phyloP scores from a whole-genome alignment of 2,329 filamentous ascomycete species.

The Colletotrichum liriopes region DNA sequence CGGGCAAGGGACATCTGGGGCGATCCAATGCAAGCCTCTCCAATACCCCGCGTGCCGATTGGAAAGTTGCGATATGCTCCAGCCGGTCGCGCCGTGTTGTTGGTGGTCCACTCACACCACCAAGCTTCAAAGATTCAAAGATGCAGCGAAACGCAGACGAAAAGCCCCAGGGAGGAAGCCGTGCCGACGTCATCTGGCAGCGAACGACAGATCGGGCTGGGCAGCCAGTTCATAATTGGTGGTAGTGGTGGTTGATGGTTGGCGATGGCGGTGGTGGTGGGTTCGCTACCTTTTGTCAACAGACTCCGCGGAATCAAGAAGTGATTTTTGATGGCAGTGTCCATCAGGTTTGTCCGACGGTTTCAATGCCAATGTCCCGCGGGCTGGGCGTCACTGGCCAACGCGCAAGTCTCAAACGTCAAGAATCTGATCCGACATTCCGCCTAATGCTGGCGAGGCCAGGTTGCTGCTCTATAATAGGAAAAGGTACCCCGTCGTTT shows the following conservation, averaged over 20 bases:
- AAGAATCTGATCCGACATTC: slow-evolving; percentile 21
- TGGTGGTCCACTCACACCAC: slow-evolving; percentile 38
- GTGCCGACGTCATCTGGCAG: slow-evolving; percentile 40
- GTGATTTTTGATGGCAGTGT: not conserved
- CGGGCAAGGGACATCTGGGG: slow-evolving; percentile 38
- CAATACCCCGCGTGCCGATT: slow-evolving; percentile 43
- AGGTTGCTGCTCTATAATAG: slow-evolving; percentile 24
- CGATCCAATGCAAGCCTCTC: slow-evolving; percentile 43
- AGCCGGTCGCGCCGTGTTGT: slow-evolving; percentile 19
- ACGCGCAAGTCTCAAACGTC: slow-evolving; percentile 3
- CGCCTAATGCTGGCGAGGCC: slow-evolving; percentile 27
- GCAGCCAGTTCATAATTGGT: not conserved
- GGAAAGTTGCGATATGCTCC: slow-evolving; percentile 32
- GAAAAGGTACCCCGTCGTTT: slow-evolving; percentile 15
- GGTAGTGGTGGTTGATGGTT: slow-evolving; percentile 10
- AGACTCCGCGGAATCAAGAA: not conserved
- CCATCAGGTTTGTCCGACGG: slow-evolving; percentile 22
- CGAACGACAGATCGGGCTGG: not conserved
- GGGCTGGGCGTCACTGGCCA: not conserved
- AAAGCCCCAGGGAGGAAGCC: slow-evolving; percentile 14
- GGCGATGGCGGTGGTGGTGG: not conserved
- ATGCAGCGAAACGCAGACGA: slow-evolving; percentile 32
- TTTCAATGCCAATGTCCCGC: not conserved
- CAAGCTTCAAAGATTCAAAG: slow-evolving; percentile 20
- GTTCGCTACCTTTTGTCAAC: slow-evolving; percentile 14